These are phyloP conservation scores for Rubia occidens DNA, from an alignment of 305 asterid genomes.

Conservation along the genomic window DNA sequence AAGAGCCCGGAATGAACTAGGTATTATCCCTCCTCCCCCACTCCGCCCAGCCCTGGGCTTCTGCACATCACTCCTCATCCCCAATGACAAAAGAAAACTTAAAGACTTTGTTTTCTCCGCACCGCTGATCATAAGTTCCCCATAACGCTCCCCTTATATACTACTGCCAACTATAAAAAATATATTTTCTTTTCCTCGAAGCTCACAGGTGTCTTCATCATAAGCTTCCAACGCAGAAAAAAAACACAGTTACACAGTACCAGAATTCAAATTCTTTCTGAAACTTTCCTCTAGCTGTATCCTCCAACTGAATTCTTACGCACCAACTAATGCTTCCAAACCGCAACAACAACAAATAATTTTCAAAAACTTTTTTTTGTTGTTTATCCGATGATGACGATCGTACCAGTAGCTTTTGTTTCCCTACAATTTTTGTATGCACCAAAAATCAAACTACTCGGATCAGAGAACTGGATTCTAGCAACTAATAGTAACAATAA, in stretches of 20 bases:
- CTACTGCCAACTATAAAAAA: background rate
- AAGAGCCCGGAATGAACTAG: constrained; percentile 57
- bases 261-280: constrained; percentile 5
- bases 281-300: background rate
- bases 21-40: constrained; percentile 42
- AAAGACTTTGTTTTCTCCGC: constrained; percentile 6
- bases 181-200: background rate
- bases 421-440: background rate
- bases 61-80: constrained; percentile 58
- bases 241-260: constrained; percentile 9
- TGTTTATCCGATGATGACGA: constrained; percentile 8
- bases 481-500: background rate
- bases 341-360: too few relatives aligned
- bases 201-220: constrained; percentile 15
- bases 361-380: constrained; percentile 6
- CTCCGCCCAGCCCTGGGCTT: constrained; percentile 19
- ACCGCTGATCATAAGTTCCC: constrained; percentile 36
- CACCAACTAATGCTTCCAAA: constrained; percentile 13
- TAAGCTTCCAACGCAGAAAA: constrained; percentile 15
- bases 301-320: constrained; percentile 11
- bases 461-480: constrained; percentile 4
- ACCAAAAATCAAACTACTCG: background rate
- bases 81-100: constrained; percentile 16
- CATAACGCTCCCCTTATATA: constrained; percentile 8
- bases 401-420: background rate